Conservation (phyloP, 805 yeast genomes). For the Metschnikowia drakensbergensis region DNA sequence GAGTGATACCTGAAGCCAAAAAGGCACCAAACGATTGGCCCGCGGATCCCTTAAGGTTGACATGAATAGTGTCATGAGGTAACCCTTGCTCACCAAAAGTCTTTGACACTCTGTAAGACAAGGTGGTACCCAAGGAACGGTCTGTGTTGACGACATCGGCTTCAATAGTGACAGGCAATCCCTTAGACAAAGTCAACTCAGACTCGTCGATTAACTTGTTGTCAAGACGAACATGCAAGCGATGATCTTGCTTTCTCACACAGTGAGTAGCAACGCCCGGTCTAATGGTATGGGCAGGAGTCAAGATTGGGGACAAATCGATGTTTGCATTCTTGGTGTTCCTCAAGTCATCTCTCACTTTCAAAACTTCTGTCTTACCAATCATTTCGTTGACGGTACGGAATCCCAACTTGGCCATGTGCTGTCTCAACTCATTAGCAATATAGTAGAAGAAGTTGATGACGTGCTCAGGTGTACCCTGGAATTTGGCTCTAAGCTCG, state of each 20-base stretch:
- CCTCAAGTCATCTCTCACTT: slow-evolving; percentile 78
- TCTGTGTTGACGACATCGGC: slow-evolving; percentile 94
- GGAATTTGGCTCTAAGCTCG: slow-evolving; percentile 81
- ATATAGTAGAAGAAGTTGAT: slow-evolving; percentile 95
- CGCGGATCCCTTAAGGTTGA: slow-evolving; percentile 86
- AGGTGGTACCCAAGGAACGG: slow-evolving; percentile 92
- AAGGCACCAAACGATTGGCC: slow-evolving; percentile 99
- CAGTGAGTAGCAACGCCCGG: slow-evolving; percentile 95
- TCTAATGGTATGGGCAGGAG: slow-evolving; percentile 94
- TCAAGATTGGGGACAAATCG: slow-evolving; percentile 87
- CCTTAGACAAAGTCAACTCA: slow-evolving; percentile 90
- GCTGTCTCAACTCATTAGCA: slow-evolving; percentile 84
- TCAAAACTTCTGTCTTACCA: slow-evolving; percentile 90
- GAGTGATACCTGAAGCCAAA: slow-evolving; percentile 92
- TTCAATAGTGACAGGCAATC: slow-evolving; percentile 92
- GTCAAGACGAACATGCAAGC: slow-evolving; percentile 87
- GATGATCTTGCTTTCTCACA: slow-evolving; percentile 90
- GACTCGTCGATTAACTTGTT: slow-evolving; percentile 95
- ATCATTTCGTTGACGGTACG: slow-evolving; percentile 97
- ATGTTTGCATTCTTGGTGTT: slow-evolving; percentile 87
- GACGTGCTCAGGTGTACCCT: slow-evolving; percentile 97
- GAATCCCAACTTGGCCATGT: slow-evolving; percentile 95
- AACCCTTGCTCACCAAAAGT: slow-evolving; percentile 88
- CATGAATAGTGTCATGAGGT: slow-evolving; percentile 95
- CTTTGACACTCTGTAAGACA: slow-evolving; percentile 91